Evolutionary conservation across 2,329 filamentous ascomycete species (phyloP).

Genomic region (Neofusicoccum ribis): DNA sequence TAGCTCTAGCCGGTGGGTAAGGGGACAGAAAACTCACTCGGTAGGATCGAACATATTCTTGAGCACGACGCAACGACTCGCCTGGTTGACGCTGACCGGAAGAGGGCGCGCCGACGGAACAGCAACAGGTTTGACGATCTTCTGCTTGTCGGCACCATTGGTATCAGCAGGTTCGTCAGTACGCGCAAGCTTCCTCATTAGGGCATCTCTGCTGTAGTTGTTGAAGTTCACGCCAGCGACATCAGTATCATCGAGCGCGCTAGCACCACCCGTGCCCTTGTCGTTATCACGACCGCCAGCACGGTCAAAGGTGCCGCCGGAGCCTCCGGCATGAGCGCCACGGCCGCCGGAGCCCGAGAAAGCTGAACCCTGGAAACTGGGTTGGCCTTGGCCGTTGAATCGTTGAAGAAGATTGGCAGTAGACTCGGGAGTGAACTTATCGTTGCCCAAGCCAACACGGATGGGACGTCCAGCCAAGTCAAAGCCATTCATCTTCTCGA

Average conservation of each 20-base stretch:
- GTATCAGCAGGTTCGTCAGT: slow-evolving; percentile 76
- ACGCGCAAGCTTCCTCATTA: slow-evolving; percentile 98
- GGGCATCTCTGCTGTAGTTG: slow-evolving; percentile 96
- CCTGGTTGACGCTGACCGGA: slow-evolving; percentile 80
- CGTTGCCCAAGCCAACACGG: slow-evolving; percentile 97
- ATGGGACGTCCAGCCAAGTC: slow-evolving; percentile 96
- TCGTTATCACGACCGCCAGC: slow-evolving; percentile 86
- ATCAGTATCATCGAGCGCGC: slow-evolving; percentile 94
- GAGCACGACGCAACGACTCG: slow-evolving; percentile 88
- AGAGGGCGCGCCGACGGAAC: slow-evolving; percentile 71
- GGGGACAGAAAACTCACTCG: slow-evolving; percentile 64
- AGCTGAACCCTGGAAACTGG: slow-evolving; percentile 78
- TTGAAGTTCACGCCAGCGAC: slow-evolving; percentile 99
- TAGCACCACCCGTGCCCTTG: slow-evolving; percentile 83
- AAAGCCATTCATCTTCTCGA: slow-evolving; percentile 99
- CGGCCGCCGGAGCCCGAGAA: slow-evolving; percentile 90
- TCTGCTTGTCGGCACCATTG: slow-evolving; percentile 63
- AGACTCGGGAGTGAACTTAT: slow-evolving; percentile 99
- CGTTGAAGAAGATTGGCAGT: slow-evolving; percentile 89
- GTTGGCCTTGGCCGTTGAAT: slow-evolving; percentile 74
- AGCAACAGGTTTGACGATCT: slow-evolving; percentile 70
- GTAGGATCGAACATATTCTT: slow-evolving; percentile 93
- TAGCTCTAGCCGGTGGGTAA: slow-evolving; percentile 28
- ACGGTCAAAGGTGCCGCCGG: slow-evolving; percentile 77
- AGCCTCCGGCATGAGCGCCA: slow-evolving; percentile 75